These are phyloP conservation scores for Paecilomyces dactylethromorphus DNA, from an alignment of 2,329 filamentous ascomycete species.

Conservation along the genomic window DNA sequence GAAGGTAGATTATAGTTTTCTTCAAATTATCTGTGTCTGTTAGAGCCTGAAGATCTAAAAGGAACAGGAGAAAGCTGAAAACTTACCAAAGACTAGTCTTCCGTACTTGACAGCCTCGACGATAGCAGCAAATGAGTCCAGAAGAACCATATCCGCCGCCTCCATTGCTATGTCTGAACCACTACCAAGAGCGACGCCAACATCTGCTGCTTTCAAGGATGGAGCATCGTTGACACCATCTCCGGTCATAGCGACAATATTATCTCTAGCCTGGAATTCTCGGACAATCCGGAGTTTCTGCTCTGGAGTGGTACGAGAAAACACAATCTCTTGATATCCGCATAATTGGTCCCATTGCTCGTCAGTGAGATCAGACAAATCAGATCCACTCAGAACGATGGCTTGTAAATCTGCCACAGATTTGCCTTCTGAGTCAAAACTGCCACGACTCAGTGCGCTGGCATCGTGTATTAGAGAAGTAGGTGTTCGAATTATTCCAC, in stretches of 20 bases:
- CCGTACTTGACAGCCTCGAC: constrained; percentile 68
- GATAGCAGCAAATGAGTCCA: constrained; percentile 65
- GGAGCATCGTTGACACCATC: constrained; percentile 40
- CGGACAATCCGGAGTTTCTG: constrained; percentile 75
- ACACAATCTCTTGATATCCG: constrained; percentile 63
- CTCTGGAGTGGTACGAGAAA: constrained; percentile 69
- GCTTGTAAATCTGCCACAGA: constrained; percentile 31
- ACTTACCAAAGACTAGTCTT: constrained; percentile 57
- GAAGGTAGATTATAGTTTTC: constrained; percentile 68
- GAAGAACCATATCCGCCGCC: constrained; percentile 55
- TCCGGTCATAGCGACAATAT: constrained; percentile 50
- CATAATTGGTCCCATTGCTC: constrained; percentile 63
- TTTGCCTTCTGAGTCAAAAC: constrained; percentile 8
- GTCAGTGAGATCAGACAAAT: constrained; percentile 60
- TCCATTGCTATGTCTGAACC: constrained; percentile 58
- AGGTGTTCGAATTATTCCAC: constrained; percentile 59
- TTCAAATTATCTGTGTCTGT: constrained; percentile 59
- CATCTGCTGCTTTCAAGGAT: constrained; percentile 47
- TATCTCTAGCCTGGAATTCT: constrained; percentile 58
- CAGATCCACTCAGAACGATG: constrained; percentile 59
- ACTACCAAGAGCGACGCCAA: constrained; percentile 53
- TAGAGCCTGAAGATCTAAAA: background rate
- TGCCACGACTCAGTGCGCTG: constrained; percentile 43
- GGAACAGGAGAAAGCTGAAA: background rate
- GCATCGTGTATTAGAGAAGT: constrained; percentile 46